A percentile compares a stretch with the other conserved stretches of the same genome.
Evolutionary conservation across 768 basidiomycete genomes (phyloP).

Genomic region (Lactifluus hygrophoroides): DNA sequence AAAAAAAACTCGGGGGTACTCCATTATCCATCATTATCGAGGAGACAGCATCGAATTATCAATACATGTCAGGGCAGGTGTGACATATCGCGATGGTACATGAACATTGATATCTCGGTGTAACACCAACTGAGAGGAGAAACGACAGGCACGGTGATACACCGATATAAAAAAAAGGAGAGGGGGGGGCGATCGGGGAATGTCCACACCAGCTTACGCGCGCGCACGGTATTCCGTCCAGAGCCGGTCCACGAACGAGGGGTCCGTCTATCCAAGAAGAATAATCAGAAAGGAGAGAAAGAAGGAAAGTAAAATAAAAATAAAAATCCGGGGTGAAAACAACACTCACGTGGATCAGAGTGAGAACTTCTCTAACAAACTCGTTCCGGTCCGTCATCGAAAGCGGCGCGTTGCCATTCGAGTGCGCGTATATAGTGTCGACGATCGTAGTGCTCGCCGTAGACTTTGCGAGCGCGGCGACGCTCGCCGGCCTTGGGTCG

Average conservation of each 20-base stretch:
- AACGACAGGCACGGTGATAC: background rate
- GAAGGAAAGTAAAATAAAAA: background rate
- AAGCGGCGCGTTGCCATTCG: slow-evolving; percentile 8
- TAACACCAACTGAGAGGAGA: background rate
- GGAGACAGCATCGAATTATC: slow-evolving; percentile 1
- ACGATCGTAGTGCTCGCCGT: slow-evolving; percentile 14
- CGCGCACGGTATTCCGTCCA: slow-evolving; percentile 40
- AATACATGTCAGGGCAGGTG: slow-evolving; percentile 10
- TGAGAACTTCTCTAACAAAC: slow-evolving; percentile 63
- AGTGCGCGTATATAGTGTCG: slow-evolving; percentile 10
- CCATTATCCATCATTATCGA: no score
- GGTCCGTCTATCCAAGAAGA: slow-evolving; percentile 42
- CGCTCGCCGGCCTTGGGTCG: background rate
- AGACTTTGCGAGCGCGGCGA: slow-evolving; percentile 10
- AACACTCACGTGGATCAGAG: slow-evolving; percentile 36
- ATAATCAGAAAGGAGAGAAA: background rate
- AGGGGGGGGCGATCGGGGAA: background rate
- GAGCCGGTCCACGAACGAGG: slow-evolving; percentile 53
- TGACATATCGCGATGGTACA: slow-evolving; percentile 14
- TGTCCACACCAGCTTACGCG: background rate
- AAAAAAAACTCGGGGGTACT: no score
- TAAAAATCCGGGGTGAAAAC: background rate
- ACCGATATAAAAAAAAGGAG: background rate
- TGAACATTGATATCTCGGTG: slow-evolving; percentile 6
- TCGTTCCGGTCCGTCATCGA: slow-evolving; percentile 28